phyloP scores from a whole-genome alignment of 2,329 filamentous ascomycete species.

The Talaromyces sp. region DNA sequence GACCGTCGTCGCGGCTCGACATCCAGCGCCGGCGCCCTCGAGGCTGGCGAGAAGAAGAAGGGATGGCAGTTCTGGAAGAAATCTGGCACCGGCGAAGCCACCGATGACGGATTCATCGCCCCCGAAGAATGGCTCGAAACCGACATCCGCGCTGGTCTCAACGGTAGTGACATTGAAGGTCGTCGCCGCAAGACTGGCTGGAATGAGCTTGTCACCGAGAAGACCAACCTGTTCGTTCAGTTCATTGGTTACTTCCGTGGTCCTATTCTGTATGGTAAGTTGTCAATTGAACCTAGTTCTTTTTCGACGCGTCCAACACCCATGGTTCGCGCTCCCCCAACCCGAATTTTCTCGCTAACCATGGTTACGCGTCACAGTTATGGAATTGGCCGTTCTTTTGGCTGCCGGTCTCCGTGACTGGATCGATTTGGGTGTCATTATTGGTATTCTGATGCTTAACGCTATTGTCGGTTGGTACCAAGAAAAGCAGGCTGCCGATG shows the following conservation, averaged over 20 bases:
- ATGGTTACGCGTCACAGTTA: conserved; percentile 35
- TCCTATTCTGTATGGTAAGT: conserved; percentile 67
- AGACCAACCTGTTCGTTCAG: conserved; percentile 66
- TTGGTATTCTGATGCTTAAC: conserved; percentile 66
- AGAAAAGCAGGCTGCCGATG: conserved; percentile 70
- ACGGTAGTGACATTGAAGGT: conserved; percentile 51
- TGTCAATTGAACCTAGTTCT: not conserved
- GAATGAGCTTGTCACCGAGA: conserved; percentile 66
- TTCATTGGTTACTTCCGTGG: conserved; percentile 67
- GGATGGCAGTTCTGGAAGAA: conserved; percentile 53
- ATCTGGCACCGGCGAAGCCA: conserved; percentile 8
- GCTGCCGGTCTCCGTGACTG: conserved; percentile 66
- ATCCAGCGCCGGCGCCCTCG: conserved; percentile 31
- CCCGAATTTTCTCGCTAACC: not conserved
- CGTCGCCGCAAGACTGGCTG: conserved; percentile 60
- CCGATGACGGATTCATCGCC: conserved; percentile 32
- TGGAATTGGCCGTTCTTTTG: conserved; percentile 67
- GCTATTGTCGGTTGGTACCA: conserved; percentile 71
- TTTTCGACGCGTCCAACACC: not conserved
- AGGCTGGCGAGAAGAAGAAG: conserved; percentile 39
- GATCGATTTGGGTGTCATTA: conserved; percentile 69
- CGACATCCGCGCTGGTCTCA: conserved; percentile 60
- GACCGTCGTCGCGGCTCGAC: conserved; percentile 48
- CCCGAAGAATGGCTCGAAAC: conserved; percentile 62
- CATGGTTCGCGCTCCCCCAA: not conserved